A percentile compares a stretch with the other conserved stretches of the same genome.
Evolutionary conservation across 306 rosid genomes (phyloP).

Genomic region (Quercus bicolor): DNA sequence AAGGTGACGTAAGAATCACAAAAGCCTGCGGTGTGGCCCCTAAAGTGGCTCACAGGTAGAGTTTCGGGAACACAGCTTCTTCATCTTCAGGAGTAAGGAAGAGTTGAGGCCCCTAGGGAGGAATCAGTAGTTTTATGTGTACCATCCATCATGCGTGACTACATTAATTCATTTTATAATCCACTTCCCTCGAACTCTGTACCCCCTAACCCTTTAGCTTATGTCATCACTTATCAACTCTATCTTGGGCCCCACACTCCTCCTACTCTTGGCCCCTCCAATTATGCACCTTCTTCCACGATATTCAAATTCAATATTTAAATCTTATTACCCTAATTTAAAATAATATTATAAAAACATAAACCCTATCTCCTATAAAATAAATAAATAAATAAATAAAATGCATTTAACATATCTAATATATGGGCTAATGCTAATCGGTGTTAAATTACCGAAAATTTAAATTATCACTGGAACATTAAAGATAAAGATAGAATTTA

Average conservation of each 20-base stretch:
- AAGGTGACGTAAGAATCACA: constrained; percentile 3
- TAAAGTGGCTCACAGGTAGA: neutral
- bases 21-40: neutral
- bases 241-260: constrained; percentile 16
- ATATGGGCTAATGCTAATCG: rapidly evolving
- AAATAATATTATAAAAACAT: too few relatives aligned
- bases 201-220: neutral
- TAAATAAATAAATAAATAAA: too few relatives aligned
- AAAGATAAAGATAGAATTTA: too few relatives aligned
- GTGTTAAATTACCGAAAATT: too few relatives aligned
- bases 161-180: neutral
- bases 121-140: neutral
- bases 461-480: too few relatives aligned
- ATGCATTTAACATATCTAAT: too few relatives aligned
- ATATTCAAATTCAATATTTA: too few relatives aligned
- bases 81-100: too few relatives aligned
- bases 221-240: neutral
- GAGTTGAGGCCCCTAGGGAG: neutral
- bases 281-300: constrained; percentile 13
- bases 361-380: too few relatives aligned
- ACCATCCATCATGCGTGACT: constrained; percentile 6
- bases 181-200: constrained; percentile 16
- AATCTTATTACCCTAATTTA: too few relatives aligned
- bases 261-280: neutral
- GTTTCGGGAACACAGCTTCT: neutral